Evolutionary conservation across 2,329 filamentous ascomycete species (phyloP), one percentile per base, ranked within the genome.

Genomic region (Calonectria pauciramosa): DNA sequence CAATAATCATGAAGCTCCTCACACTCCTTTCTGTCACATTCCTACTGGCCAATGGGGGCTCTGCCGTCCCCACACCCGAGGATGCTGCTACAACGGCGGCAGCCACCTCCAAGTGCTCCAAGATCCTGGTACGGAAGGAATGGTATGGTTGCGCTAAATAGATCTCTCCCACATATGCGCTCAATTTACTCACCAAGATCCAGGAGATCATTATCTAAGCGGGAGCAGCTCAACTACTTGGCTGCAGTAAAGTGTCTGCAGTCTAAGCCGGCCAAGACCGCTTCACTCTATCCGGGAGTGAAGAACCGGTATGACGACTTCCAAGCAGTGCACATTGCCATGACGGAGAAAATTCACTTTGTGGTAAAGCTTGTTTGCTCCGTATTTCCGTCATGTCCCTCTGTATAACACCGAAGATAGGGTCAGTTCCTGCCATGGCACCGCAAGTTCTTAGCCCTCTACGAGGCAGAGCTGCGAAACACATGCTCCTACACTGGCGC

Each of bases 361-460:
- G 67, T 69, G 52, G 67, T 69, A 60, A 49, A 6, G 52, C 7
- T 20, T 49, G 0, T 23, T 23, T 47, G 13, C 13, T 16, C 51
- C 38, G 13, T 28, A 11, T 3, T 36, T 68, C 10, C 26, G 36
- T 34, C 23, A 28, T 30, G 47, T 9, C 10, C n/a, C 32, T 18
- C 11, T 26, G 54, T 8, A 14, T 69, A 69, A 69, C 67, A 60
- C 49, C 16, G 10, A 26, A 51, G 11, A 60, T n/a, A 69, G 67
- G 67, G 67, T 60, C 67, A 69, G 26, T 69, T 69, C n/a, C 67
- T 69, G 26, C 67, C 67, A 11, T 69, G 67, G 67, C 67, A 69
- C 28, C 67, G 67, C 52, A 69, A 60, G 38, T 69, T 69, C 52
- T 49, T 69, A 13, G 67, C 67, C 11, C 16, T 69, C 11, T 69